Base-by-base conservation (phyloP, 805 yeast genomes). In the Teunomyces panamensis region DNA sequence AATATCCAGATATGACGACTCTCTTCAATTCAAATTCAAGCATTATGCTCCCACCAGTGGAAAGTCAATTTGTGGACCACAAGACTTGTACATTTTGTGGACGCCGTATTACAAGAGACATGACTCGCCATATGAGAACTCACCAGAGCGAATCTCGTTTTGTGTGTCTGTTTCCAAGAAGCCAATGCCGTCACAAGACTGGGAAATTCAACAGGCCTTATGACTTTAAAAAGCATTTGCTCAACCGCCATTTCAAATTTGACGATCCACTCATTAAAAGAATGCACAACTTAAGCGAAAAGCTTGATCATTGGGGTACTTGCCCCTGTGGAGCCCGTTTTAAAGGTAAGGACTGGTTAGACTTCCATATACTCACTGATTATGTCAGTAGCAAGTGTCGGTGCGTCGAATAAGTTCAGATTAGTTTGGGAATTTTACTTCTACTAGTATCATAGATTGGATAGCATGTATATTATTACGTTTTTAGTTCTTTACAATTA, bases 141-240 rank as follows among this genome's bases (percentile, higher is more conserved):
- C 88, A 83, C 62, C 81, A 80, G 56, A 63, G 68, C 9, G 77
- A 74, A 13, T 73, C 84, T 5, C 64, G 87, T 32, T 83, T 83
- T 59, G 71, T 63, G 30, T 83, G 89, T 59, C 71, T 78, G 13
- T 83, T 74, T 55, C 87, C 87, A 7, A 68, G 75, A 43, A 65
- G 65, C n/a, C 63, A 64, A 39, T 83, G 88, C 57, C 64, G 74
- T 3, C 87, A 83, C 59, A 80, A 76, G 56, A 72, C 82, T 10
- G 83, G 86, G 27, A 78, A 71, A 56, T 83, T 83, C 67, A 83
- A 83, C 63, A 68, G 89, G 43, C 85, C 85, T 5, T 83, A 83
- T 59, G 89, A 83, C 59, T 81, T 70, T 68, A 83, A 83, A 57
- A 83, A 83, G 57, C 89, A 83, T 57, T 62, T 83, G 46, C 64